These are phyloP conservation scores for Echeveria elegans DNA, from an alignment of 164 flowering plant genomes.

Conservation along the genomic window DNA sequence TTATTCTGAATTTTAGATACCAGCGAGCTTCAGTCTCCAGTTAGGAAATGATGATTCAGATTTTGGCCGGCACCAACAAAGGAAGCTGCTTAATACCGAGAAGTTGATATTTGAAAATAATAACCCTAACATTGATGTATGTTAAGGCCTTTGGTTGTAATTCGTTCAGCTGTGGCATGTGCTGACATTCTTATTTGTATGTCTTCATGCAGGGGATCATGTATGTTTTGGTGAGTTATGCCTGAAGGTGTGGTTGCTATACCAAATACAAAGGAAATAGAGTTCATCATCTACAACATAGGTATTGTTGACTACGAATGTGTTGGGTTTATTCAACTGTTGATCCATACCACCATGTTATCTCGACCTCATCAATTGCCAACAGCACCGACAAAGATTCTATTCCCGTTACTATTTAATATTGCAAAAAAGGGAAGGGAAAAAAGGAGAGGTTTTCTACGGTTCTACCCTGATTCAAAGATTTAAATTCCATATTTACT, in stretches of 20 bases:
- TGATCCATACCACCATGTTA: neutral
- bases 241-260: conserved; percentile 84
- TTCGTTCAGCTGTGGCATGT: neutral
- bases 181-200: neutral
- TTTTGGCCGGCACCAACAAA: conserved; percentile 22
- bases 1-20: conserved; percentile 38
- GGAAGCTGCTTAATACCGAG: conserved; percentile 82
- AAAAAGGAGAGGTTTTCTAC: no score
- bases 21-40: conserved; percentile 68
- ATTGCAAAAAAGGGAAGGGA: no score
- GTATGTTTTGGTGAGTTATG: conserved; percentile 54
- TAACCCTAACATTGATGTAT: conserved; percentile 16
- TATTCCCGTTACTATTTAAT: neutral
- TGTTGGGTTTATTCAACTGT: neutral
- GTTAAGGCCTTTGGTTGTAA: neutral
- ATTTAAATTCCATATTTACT: neutral
- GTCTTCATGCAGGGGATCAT: conserved; percentile 26
- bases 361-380: neutral
- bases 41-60: conserved; percentile 31
- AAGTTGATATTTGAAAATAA: conserved; percentile 71
- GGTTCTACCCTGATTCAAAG: neutral
- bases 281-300: conserved; percentile 59
- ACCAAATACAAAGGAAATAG: conserved; percentile 45
- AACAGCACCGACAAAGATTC: neutral
- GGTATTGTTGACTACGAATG: conserved; percentile 30